These are phyloP conservation scores for Lolium perenne DNA, from an alignment of 176 grass and related monocot genomes.

Conservation along the genomic window DNA sequence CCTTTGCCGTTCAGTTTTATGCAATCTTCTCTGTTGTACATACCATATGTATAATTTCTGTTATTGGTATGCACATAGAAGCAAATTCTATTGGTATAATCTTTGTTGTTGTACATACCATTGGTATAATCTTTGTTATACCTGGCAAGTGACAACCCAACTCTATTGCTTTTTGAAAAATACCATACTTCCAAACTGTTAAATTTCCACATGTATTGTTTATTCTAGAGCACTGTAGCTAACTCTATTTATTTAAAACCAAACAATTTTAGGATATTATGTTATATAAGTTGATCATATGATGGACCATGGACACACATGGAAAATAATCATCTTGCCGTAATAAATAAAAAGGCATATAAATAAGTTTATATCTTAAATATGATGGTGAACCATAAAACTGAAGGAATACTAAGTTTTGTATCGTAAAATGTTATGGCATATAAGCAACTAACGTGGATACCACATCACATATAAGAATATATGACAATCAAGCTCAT, in stretches of 20 bases:
- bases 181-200: not conserved
- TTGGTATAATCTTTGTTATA: not conserved
- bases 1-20: not conserved
- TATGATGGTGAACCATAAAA: not conserved
- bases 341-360: too few relatives aligned
- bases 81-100: too few relatives aligned
- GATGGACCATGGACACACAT: too few relatives aligned
- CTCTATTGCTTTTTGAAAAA: not conserved
- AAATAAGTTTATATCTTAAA: not conserved
- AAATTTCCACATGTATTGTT: not conserved
- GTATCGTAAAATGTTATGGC: not conserved
- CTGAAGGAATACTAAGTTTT: not conserved
- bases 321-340: too few relatives aligned
- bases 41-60: too few relatives aligned
- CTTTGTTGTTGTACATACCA: too few relatives aligned
- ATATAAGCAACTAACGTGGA: not conserved
- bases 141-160: not conserved
- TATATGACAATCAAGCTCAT: not conserved
- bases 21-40: not conserved
- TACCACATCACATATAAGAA: not conserved
- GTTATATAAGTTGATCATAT: not conserved
- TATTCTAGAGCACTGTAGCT: not conserved
- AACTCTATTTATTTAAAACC: not conserved
- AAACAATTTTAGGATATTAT: not conserved
- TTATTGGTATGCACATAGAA: too few relatives aligned